Conservation (phyloP, 306 rosid genomes). For the Erythrophleum fordii region DNA sequence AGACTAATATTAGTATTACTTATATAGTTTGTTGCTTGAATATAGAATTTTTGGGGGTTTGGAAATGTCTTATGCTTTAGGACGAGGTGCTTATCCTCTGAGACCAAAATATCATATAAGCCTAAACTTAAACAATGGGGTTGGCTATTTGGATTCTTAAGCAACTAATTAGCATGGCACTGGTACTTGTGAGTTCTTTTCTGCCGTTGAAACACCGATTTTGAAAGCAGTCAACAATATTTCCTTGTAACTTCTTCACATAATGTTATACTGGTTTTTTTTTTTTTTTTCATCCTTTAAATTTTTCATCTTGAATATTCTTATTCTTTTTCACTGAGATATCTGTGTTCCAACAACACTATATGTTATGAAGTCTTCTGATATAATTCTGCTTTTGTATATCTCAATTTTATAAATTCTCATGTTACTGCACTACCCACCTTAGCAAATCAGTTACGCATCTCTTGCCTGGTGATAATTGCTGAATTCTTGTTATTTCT, state of each 20-base stretch:
- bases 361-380: background rate
- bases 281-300: background rate
- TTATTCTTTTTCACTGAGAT: background rate
- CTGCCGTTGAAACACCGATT: background rate
- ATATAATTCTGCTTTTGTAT: background rate
- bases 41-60: background rate
- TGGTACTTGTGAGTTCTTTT: background rate
- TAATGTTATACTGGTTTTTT: background rate
- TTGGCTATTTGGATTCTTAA: constrained; percentile 6
- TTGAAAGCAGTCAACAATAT: background rate
- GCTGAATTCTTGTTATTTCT: background rate
- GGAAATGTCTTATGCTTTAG: background rate
- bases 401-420: background rate
- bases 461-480: background rate
- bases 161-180: background rate
- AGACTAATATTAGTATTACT: constrained; percentile 5
- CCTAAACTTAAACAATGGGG: background rate
- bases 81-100: constrained; percentile 4
- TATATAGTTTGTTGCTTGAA: background rate
- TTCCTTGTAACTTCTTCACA: background rate
- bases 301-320: constrained; percentile 10
- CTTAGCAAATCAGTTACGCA: background rate
- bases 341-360: background rate
- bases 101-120: background rate
- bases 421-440: background rate